Evolutionary conservation across 1,284 basidiomycete species (phyloP).

Genomic region (Fomitopsis palustris): DNA sequence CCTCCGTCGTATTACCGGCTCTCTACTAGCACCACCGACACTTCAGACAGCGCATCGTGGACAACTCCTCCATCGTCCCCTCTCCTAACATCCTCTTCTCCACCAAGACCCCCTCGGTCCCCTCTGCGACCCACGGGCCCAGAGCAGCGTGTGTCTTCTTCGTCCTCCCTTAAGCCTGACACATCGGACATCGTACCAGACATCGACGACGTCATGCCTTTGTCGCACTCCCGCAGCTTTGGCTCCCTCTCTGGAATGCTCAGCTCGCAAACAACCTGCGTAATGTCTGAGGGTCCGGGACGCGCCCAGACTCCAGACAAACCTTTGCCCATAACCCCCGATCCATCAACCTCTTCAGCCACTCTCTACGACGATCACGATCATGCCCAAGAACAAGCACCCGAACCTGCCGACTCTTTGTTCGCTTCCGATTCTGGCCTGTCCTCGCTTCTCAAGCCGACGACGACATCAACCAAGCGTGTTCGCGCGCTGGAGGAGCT

Average conservation of each 20-base stretch:
- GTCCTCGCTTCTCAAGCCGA: slow-evolving; percentile 17
- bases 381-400: slow-evolving; percentile 4
- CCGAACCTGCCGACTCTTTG: slow-evolving; percentile 12
- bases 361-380: slow-evolving; percentile 11
- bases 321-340: slow-evolving; percentile 29
- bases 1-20: slow-evolving; percentile 22
- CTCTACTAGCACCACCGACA: slow-evolving; percentile 17
- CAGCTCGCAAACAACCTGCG: slow-evolving; percentile 14
- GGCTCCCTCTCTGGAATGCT: slow-evolving; percentile 29
- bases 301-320: slow-evolving; percentile 28
- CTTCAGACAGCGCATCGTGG: slow-evolving; percentile 15
- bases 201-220: slow-evolving; percentile 18
- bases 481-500: slow-evolving; percentile 83
- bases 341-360: slow-evolving; percentile 15
- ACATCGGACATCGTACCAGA: slow-evolving; percentile 8
- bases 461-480: slow-evolving; percentile 55
- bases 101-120: slow-evolving; percentile 31
- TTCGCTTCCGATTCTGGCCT: slow-evolving; percentile 6
- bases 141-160: slow-evolving; percentile 2
- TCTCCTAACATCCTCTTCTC: slow-evolving; percentile 20
- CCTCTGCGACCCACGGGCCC: slow-evolving; percentile 23
- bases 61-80: slow-evolving; percentile 22
- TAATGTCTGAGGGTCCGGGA: background rate
- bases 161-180: slow-evolving; percentile 8
- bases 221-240: slow-evolving; percentile 28